Conservation (phyloP, 257 asterid genomes). For the Solanum bulbocastanum region DNA sequence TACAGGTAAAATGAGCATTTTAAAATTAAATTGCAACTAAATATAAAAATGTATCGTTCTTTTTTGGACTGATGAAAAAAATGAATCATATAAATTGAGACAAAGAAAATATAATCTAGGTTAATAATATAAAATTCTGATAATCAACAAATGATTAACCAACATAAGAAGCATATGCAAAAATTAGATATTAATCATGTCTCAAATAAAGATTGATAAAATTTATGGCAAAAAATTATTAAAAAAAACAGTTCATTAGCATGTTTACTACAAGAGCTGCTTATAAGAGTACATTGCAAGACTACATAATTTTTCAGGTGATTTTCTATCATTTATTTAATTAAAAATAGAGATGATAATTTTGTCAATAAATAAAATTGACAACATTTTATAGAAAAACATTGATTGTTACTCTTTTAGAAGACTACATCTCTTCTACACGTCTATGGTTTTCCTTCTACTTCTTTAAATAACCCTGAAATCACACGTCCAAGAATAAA, state of each 20-base stretch:
- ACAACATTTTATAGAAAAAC: background rate
- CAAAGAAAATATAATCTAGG: too few relatives aligned
- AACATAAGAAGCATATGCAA: too few relatives aligned
- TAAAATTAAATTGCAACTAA: too few relatives aligned
- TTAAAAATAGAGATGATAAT: background rate
- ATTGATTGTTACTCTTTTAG: background rate
- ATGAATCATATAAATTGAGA: too few relatives aligned
- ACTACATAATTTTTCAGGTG: background rate
- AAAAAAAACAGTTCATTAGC: background rate
- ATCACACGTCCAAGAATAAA: background rate
- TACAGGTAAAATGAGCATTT: too few relatives aligned
- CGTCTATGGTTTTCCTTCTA: background rate
- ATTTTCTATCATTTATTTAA: background rate
- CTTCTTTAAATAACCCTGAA: background rate
- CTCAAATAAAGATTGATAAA: background rate
- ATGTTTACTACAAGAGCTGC: background rate
- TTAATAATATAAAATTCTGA: too few relatives aligned
- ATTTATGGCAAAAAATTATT: too few relatives aligned
- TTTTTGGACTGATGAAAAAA: too few relatives aligned
- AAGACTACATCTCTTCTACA: background rate
- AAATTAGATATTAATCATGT: too few relatives aligned
- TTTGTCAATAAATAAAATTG: background rate
- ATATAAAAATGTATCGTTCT: too few relatives aligned
- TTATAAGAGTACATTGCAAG: too few relatives aligned
- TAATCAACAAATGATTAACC: too few relatives aligned